A percentile compares a stretch with the other conserved stretches of the same genome.
Conservation (phyloP, 768 basidiomycete genomes). For the Leccinum olivaceopallidum region DNA sequence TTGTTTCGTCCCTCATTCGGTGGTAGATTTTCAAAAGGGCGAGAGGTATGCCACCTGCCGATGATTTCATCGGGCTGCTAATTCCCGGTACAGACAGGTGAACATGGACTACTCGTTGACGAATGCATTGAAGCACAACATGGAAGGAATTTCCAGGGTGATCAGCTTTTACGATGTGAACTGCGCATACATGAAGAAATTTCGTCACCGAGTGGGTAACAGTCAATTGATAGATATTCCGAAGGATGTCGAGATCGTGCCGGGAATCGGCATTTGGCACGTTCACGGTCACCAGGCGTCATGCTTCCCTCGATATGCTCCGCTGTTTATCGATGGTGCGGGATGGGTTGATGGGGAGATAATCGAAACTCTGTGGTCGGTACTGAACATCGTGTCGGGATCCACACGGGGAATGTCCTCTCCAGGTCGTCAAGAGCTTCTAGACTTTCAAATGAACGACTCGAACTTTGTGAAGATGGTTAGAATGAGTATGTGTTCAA, state of each 20-base stretch:
- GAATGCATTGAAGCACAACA: conserved; percentile 2
- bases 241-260: not conserved
- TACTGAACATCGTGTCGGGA: not conserved
- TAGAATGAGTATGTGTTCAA: not conserved
- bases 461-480: conserved; percentile 12
- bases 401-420: not conserved
- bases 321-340: not conserved
- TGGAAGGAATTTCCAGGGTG: rapidly evolving
- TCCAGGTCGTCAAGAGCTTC: not conserved
- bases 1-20: conserved; percentile 26
- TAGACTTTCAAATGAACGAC: conserved; percentile 13
- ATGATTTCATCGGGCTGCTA: not conserved
- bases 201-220: rapidly evolving
- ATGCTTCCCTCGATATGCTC: conserved; percentile 18
- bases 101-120: conserved; percentile 11
- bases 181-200: conserved; percentile 12
- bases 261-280: conserved; percentile 27
- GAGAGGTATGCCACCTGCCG: not conserved
- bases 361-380: conserved; percentile 9
- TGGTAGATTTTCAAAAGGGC: conserved; percentile 35
- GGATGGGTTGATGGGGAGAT: not conserved
- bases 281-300: conserved; percentile 25
- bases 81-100: conserved; percentile 1
- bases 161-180: conserved; percentile 9
- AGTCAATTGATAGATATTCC: not conserved